Percentiles rank a stretch among this genome's conserved stretches.
Conservation (phyloP, 1,284 basidiomycete genomes). For the Exsudoporus floridanus region DNA sequence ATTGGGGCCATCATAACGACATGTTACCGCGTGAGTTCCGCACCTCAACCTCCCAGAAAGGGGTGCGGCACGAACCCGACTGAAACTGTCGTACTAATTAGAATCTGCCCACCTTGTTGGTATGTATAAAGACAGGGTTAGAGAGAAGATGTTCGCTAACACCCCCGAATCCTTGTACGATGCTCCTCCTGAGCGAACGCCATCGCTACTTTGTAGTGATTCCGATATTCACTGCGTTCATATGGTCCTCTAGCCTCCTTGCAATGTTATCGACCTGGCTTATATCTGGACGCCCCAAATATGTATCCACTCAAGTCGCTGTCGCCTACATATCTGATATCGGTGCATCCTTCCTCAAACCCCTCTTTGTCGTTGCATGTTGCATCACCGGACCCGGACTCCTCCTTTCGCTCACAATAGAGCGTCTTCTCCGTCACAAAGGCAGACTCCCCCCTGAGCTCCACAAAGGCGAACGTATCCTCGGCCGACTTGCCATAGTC, state of each 20-base stretch:
- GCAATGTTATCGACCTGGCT: conserved; percentile 70
- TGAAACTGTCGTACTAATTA: background rate
- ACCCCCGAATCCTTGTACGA: conserved; percentile 1
- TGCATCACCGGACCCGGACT: conserved; percentile 61
- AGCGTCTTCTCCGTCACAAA: conserved; percentile 61
- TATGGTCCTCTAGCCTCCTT: conserved; percentile 66
- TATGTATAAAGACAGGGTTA: conserved; percentile 12
- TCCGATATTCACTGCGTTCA: conserved; percentile 54
- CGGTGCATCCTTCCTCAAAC: conserved; percentile 67
- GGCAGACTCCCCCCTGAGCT: conserved; percentile 62
- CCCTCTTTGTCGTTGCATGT: conserved; percentile 65
- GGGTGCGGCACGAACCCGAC: background rate
- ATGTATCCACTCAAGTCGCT: conserved; percentile 48
- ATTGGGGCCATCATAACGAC: background rate
- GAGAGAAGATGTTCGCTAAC: background rate
- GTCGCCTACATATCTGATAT: conserved; percentile 76
- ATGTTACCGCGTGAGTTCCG: background rate
- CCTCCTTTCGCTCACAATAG: conserved; percentile 55
- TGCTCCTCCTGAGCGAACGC: conserved; percentile 10
- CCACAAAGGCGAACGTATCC: conserved; percentile 53
- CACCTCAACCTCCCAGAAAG: background rate
- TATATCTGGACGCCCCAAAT: conserved; percentile 47
- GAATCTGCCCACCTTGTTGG: background rate
- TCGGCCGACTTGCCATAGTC: conserved; percentile 55
- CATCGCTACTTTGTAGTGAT: conserved; percentile 66